A percentile compares a stretch with the other conserved stretches of the same genome.
These are phyloP conservation scores for Canavalia ensiformis DNA, from an alignment of 306 rosid species.

Conservation along the genomic window DNA sequence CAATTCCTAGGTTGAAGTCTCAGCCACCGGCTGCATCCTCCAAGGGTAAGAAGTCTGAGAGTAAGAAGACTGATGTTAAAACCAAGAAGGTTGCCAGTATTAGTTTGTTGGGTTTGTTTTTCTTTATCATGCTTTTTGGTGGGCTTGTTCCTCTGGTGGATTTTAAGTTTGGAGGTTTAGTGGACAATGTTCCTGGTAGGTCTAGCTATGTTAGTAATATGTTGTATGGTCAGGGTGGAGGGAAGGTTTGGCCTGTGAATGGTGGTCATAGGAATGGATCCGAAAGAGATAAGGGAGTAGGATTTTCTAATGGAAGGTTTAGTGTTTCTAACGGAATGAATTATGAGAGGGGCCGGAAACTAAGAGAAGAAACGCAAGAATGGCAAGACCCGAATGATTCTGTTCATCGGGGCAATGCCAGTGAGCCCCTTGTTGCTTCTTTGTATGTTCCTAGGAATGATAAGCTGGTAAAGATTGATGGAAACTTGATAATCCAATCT, in stretches of 20 bases:
- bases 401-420: constrained; percentile 60
- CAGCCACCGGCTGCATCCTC: constrained; percentile 63
- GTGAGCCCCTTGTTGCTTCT: constrained; percentile 94
- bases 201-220: constrained; percentile 58
- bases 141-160: constrained; percentile 76
- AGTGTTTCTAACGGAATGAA: constrained; percentile 48
- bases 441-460: constrained; percentile 96
- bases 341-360: constrained; percentile 54
- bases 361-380: constrained; percentile 51
- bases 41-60: constrained; percentile 62
- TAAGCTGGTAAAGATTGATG: constrained; percentile 93
- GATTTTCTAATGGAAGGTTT: constrained; percentile 58
- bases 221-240: constrained; percentile 58
- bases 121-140: constrained; percentile 84
- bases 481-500: constrained; percentile 94
- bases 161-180: constrained; percentile 67
- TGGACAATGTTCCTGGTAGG: constrained; percentile 57
- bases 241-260: constrained; percentile 67
- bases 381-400: constrained; percentile 50
- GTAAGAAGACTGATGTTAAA: constrained; percentile 73
- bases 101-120: constrained; percentile 87
- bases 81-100: constrained; percentile 97
- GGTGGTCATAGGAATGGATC: constrained; percentile 61
- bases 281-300: constrained; percentile 51
- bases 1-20: constrained; percentile 90